Evolutionary conservation across 441 rosid genomes (phyloP).

Genomic region (Gossypium armourianum): DNA sequence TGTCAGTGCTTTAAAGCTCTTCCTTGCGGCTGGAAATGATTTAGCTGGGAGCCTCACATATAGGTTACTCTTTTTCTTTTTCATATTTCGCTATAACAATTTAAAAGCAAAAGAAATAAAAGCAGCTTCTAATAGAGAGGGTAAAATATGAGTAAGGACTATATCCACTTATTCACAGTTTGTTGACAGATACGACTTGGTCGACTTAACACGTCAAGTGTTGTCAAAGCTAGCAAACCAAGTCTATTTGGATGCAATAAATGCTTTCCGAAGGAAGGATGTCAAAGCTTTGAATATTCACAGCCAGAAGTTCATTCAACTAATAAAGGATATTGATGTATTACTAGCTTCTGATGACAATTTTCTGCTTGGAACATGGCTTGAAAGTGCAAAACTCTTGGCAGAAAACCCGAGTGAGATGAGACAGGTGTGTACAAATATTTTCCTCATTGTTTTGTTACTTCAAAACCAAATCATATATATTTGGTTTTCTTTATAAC

Average conservation of each 20-base stretch:
- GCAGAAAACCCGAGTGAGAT: constrained; percentile 47
- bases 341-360: constrained; percentile 77
- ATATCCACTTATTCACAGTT: background rate
- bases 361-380: constrained; percentile 83
- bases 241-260: constrained; percentile 56
- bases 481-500: background rate
- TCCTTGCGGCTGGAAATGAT: constrained; percentile 61
- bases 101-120: background rate
- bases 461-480: background rate
- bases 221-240: constrained; percentile 80
- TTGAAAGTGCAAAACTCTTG: constrained; percentile 62
- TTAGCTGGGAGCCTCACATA: constrained; percentile 58
- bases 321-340: constrained; percentile 61
- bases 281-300: constrained; percentile 31
- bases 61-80: constrained; percentile 35
- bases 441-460: background rate
- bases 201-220: constrained; percentile 84
- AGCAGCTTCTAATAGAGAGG: background rate
- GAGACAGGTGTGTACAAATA: constrained; percentile 44
- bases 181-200: constrained; percentile 71
- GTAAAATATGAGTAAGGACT: background rate
- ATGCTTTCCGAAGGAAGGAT: constrained; percentile 51
- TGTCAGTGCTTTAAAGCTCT: constrained; percentile 46
- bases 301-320: constrained; percentile 48
- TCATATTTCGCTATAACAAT: background rate